Evolutionary conservation across 2,329 filamentous ascomycete genomes (phyloP), one percentile per base, ranked within the genome.

Genomic region (Colletotrichum simmondsii): DNA sequence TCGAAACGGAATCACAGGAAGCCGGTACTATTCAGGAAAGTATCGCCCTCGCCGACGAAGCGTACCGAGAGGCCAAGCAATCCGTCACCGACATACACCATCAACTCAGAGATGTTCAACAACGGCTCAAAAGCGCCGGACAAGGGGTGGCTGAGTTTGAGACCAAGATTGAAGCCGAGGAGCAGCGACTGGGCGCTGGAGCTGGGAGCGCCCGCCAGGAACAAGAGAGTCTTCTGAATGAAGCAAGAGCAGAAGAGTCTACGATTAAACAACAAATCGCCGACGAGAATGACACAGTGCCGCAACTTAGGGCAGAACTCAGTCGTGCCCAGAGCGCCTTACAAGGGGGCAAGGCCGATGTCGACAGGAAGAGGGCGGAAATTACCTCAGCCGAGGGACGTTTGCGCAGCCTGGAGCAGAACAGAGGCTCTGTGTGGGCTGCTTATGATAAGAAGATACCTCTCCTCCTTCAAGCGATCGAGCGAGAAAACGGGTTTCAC

Each of bases 171-270:
- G 77, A 79, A 3, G 84, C 86, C 4, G 92, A 94, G 79, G 85
- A 89, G 75, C 80, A 84, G 60, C 91, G 92, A 4, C 86, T 98
- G 8, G 87, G 90, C 56, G 88, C 91, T 57, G 88, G 90, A 2
- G 92, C 93, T 76, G 94, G 95, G 49, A 93, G 93, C 30, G 90
- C 89, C 28, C 90, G 93, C 81, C 82, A 59, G 84, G 81, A 86
- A 42, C 87, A 90, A 5, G 71, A 73, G 53, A 35, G 30, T 24
- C 52, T 57, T 19, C 24, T 71, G 37, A 72, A 63, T 3, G 79
- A 79, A 28, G 79, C 77, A 14, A 75, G 78, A 49, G 71, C 65
- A 26, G 75, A 77, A 52, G 72, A 68, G 42, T 54, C 35, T 22
- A 68, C 8, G 46, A 52, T 81, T 77, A 54, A 65, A 22, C 59